Conservation (phyloP, 2,329 filamentous ascomycete genomes). For the Penicillium sp. region DNA sequence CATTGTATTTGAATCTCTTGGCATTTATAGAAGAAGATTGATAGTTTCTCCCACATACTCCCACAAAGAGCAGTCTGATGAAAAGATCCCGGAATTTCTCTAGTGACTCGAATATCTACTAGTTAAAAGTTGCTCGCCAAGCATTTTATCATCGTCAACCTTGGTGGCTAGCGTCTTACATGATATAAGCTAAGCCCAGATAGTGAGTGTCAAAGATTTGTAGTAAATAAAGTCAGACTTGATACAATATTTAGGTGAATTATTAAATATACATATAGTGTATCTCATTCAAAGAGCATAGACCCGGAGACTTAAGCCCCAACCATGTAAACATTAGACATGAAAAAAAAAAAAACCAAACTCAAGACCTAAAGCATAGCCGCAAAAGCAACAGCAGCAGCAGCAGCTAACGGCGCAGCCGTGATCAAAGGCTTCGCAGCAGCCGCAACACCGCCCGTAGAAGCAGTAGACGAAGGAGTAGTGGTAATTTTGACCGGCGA, state of each 20-base stretch:
- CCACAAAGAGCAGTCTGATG: not conserved
- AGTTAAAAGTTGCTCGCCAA: not conserved
- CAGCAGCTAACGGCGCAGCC: conserved; percentile 5
- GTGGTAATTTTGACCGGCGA: not conserved
- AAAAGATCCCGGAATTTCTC: not conserved
- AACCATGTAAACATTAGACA: not conserved
- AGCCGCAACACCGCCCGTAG: not conserved
- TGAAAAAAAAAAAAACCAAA: not conserved
- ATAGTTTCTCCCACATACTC: not conserved
- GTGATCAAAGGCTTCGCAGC: conserved; percentile 1
- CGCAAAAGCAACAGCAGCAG: conserved; percentile 10
- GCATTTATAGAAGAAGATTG: not conserved
- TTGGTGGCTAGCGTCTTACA: not conserved
- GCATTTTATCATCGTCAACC: not conserved
- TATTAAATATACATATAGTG: not conserved
- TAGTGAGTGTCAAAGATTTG: too few species aligned
- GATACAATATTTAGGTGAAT: not conserved
- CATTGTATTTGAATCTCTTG: conserved; percentile 2
- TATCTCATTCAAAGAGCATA: not conserved
- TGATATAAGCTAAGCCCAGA: not conserved
- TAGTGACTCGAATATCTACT: not conserved
- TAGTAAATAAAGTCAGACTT: not conserved
- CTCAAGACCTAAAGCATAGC: conserved; percentile 7
- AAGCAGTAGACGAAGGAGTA: conserved; percentile 1
- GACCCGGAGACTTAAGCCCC: not conserved